Percentiles rank a stretch among this genome's conserved stretches.
phyloP scores from a whole-genome alignment of 169 alveolate species.

The Plasmodium falciparum region DNA sequence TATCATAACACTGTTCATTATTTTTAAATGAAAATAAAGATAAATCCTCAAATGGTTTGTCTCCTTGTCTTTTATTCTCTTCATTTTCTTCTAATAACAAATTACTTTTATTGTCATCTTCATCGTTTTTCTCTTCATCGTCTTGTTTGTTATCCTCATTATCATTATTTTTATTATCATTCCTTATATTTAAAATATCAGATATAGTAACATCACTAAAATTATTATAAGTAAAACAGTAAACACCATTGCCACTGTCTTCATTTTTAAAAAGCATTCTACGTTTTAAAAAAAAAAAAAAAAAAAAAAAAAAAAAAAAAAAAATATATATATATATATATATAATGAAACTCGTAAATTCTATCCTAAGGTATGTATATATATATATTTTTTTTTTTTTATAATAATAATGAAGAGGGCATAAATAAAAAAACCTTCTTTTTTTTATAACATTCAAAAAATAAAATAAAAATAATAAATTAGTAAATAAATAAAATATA shows the following conservation, averaged over 20 bases:
- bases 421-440: too few species aligned
- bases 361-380: neutral
- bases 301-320: constrained; percentile 1
- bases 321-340: too few species aligned
- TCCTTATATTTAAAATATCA: constrained; percentile 30
- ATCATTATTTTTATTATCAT: neutral
- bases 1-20: too few species aligned
- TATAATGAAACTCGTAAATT: neutral
- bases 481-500: neutral
- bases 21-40: too few species aligned
- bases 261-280: constrained; percentile 75
- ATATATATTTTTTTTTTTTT: neutral
- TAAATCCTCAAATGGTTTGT: too few species aligned
- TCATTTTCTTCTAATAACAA: neutral
- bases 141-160: neutral
- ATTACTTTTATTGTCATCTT: neutral
- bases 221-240: constrained; percentile 26
- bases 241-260: constrained; percentile 36
- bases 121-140: neutral
- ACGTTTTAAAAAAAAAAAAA: constrained; percentile 9
- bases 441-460: too few species aligned
- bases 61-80: neutral
- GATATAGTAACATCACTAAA: constrained; percentile 22
- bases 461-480: neutral
- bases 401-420: neutral